phyloP scores from a whole-genome alignment of 768 basidiomycete species.

The Pleurotus tuoliensis region DNA sequence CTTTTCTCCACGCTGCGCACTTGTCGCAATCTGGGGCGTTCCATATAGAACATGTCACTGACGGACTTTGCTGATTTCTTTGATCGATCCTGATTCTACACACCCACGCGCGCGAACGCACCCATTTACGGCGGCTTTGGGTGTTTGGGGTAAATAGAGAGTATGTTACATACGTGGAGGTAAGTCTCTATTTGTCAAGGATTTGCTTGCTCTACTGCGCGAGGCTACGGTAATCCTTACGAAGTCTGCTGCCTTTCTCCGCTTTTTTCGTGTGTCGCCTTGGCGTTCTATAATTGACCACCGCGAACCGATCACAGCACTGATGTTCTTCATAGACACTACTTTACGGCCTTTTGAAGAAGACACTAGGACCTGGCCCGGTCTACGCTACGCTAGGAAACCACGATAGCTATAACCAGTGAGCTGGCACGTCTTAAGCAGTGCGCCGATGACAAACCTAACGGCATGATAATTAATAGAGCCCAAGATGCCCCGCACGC shows the following conservation, averaged over 20 bases:
- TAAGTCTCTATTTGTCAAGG: conserved; percentile 15
- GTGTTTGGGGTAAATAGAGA: conserved; percentile 29
- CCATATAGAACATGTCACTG: too few species aligned
- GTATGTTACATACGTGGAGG: conserved; percentile 63
- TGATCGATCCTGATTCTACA: too few species aligned
- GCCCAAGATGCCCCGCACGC: conserved; percentile 60
- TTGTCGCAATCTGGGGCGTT: too few species aligned
- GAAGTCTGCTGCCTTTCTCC: too few species aligned
- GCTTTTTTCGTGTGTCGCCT: background rate
- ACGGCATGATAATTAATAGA: conserved; percentile 21
- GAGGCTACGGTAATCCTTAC: too few species aligned
- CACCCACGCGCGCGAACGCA: too few species aligned
- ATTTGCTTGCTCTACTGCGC: too few species aligned
- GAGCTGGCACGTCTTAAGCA: conserved; percentile 13
- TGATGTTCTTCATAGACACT: conserved; percentile 38
- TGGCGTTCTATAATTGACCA: background rate
- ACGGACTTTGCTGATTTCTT: too few species aligned
- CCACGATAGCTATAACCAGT: conserved; percentile 73
- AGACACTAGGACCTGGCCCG: conserved; percentile 59
- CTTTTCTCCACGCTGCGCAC: background rate
- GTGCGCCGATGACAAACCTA: too few species aligned
- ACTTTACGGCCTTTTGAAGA: conserved; percentile 64
- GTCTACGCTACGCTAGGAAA: conserved; percentile 76
- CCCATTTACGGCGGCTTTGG: too few species aligned
- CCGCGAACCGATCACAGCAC: background rate